Conservation (phyloP, 208 protist species). For the Trypanosoma cruzi region DNA sequence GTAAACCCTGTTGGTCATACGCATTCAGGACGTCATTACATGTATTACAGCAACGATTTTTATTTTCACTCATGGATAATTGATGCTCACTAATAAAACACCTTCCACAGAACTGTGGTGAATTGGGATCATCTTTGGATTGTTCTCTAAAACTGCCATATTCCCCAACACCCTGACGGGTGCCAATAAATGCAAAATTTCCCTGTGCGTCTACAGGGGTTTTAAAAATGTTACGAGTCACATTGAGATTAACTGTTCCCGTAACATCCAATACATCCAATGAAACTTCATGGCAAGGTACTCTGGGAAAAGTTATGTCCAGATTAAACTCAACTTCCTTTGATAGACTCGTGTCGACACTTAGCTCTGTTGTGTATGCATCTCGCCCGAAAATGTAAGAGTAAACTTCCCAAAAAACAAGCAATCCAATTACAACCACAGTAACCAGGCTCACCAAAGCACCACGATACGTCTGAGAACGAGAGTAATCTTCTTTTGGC, state of each 20-base stretch:
- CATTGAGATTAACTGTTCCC: constrained; percentile 53
- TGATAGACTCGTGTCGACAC: constrained; percentile 48
- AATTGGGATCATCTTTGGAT: constrained; percentile 6
- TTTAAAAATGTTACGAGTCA: constrained; percentile 62
- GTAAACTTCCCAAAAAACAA: constrained; percentile 57
- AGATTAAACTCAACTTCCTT: constrained; percentile 71
- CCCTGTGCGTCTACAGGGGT: constrained; percentile 36
- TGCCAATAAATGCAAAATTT: constrained; percentile 33
- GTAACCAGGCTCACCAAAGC: constrained; percentile 51
- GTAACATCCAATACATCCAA: constrained; percentile 72
- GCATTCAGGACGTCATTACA: constrained; percentile 55
- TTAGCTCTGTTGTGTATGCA: constrained; percentile 64
- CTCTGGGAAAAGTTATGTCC: constrained; percentile 72
- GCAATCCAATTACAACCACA: constrained; percentile 37
- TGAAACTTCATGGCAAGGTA: constrained; percentile 67
- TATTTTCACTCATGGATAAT: neutral
- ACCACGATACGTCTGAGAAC: constrained; percentile 52
- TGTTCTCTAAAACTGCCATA: constrained; percentile 10
- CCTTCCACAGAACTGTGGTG: constrained; percentile 32
- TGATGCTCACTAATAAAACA: constrained; percentile 41
- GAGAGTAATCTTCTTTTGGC: constrained; percentile 62
- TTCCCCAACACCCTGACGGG: constrained; percentile 14
- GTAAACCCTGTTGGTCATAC: constrained; percentile 29
- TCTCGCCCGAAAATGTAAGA: constrained; percentile 53
- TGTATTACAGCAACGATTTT: constrained; percentile 59